A percentile compares a stretch with the other conserved stretches of the same genome.
Evolutionary conservation across 2,329 filamentous ascomycete genomes (phyloP).

Genomic region (Diaporthe humulicola): DNA sequence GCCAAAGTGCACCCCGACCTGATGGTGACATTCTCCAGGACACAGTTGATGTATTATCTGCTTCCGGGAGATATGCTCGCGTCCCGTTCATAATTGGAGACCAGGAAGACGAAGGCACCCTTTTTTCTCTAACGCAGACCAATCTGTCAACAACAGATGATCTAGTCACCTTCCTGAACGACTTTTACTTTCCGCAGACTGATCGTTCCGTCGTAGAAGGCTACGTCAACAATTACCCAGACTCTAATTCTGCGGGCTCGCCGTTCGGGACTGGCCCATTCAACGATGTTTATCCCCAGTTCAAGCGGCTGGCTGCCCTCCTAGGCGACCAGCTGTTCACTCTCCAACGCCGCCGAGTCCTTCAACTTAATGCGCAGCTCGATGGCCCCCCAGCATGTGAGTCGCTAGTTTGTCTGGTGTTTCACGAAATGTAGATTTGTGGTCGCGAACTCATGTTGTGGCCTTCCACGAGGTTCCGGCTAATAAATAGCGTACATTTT

Average conservation of each 20-base stretch:
- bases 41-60: slow-evolving; percentile 64
- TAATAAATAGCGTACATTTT: neutral
- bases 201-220: slow-evolving; percentile 58
- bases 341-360: slow-evolving; percentile 53
- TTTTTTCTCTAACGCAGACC: slow-evolving; percentile 70
- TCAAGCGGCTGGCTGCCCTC: slow-evolving; percentile 73
- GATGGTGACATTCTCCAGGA: slow-evolving; percentile 67
- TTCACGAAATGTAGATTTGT: too few species aligned
- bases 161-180: slow-evolving; percentile 65
- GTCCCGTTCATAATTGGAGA: slow-evolving; percentile 75
- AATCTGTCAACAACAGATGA: slow-evolving; percentile 69
- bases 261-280: slow-evolving; percentile 64
- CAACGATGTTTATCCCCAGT: slow-evolving; percentile 75
- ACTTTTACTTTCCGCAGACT: slow-evolving; percentile 63
- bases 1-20: slow-evolving; percentile 64
- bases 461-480: too few species aligned
- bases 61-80: slow-evolving; percentile 63
- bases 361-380: slow-evolving; percentile 55
- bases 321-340: slow-evolving; percentile 73
- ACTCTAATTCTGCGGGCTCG: slow-evolving; percentile 50
- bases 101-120: slow-evolving; percentile 76
- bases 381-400: slow-evolving; percentile 60
- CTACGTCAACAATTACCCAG: slow-evolving; percentile 68
- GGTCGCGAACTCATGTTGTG: too few species aligned
- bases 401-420: neutral